A percentile compares a stretch with the other conserved stretches of the same genome.
Evolutionary conservation across 192 early-diverging fungal genomes (phyloP).

Genomic region (Geosiphon pyriformis): DNA sequence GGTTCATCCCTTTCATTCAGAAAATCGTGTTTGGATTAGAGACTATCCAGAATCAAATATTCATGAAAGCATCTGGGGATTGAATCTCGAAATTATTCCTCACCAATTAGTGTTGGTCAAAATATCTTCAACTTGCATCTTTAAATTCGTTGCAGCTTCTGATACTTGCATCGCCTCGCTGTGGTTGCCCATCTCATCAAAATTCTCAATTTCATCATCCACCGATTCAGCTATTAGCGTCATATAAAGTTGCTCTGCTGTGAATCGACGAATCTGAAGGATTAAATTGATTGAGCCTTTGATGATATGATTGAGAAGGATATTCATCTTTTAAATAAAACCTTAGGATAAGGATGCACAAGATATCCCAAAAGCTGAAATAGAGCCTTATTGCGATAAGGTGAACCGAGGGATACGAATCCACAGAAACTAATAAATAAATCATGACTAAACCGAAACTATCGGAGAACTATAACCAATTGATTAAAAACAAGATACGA

Average conservation of each 20-base stretch:
- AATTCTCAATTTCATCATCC: slow-evolving; percentile 34
- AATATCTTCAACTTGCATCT: slow-evolving; percentile 51
- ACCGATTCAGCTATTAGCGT: slow-evolving; percentile 47
- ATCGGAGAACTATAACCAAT: slow-evolving; percentile 3
- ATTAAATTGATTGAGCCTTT: too few relatives aligned
- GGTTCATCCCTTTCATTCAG: slow-evolving; percentile 37
- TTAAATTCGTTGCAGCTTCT: slow-evolving; percentile 10
- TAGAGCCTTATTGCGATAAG: slow-evolving; percentile 47
- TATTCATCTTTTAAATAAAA: too few relatives aligned
- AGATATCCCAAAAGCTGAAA: slow-evolving; percentile 58
- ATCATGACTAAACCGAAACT: background rate
- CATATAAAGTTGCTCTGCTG: slow-evolving; percentile 71
- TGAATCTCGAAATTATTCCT: slow-evolving; percentile 8
- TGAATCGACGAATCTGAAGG: slow-evolving; percentile 57
- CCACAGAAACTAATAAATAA: slow-evolving; percentile 42
- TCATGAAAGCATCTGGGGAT: background rate
- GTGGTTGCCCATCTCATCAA: background rate
- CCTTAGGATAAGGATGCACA: slow-evolving; percentile 72
- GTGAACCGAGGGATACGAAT: slow-evolving; percentile 34
- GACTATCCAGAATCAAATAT: slow-evolving; percentile 11
- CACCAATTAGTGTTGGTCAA: slow-evolving; percentile 66
- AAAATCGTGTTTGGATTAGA: background rate
- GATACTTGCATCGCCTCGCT: slow-evolving; percentile 28
- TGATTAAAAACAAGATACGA: slow-evolving; percentile 9
- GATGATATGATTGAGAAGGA: too few relatives aligned